phyloP scores from a whole-genome alignment of 2,329 filamentous ascomycete species.

The Xylariomycetidae sp. region DNA sequence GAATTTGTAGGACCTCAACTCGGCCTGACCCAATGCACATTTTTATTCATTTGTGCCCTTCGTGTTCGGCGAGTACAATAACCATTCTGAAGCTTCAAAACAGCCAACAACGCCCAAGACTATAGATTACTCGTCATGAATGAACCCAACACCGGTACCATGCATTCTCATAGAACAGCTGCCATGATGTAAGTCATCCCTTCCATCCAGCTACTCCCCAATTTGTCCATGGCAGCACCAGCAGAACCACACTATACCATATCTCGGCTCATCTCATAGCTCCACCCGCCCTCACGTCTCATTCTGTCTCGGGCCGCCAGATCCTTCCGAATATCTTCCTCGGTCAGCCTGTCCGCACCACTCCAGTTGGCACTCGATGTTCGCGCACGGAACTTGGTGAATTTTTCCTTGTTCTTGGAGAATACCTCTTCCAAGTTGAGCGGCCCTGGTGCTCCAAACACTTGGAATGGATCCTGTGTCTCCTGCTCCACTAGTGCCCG shows the following conservation, averaged over 20 bases:
- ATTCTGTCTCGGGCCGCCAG: constrained; percentile 64
- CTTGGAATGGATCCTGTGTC: constrained; percentile 72
- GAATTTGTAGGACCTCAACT: no score
- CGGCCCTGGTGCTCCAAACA: constrained; percentile 85
- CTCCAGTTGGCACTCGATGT: constrained; percentile 96
- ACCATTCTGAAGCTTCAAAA: no score
- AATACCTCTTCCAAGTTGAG: constrained; percentile 97
- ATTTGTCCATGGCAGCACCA: no score
- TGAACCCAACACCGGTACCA: no score
- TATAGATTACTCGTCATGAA: no score
- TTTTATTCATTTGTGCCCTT: no score
- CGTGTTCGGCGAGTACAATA: no score
- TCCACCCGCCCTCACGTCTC: constrained; percentile 68
- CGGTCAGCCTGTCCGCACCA: constrained; percentile 68
- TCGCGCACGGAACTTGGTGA: constrained; percentile 82
- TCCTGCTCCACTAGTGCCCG: constrained; percentile 77
- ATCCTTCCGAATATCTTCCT: constrained; percentile 69
- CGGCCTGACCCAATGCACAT: no score
- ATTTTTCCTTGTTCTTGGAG: constrained; percentile 77
- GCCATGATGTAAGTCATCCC: no score
- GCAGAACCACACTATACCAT: constrained; percentile 24
- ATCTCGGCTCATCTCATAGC: constrained; percentile 41
- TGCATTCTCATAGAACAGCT: no score
- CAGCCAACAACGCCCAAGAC: no score
- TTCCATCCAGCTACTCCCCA: no score